Evolutionary conservation across 2,329 filamentous ascomycete species (phyloP).

Genomic region (Fusarium sp.): DNA sequence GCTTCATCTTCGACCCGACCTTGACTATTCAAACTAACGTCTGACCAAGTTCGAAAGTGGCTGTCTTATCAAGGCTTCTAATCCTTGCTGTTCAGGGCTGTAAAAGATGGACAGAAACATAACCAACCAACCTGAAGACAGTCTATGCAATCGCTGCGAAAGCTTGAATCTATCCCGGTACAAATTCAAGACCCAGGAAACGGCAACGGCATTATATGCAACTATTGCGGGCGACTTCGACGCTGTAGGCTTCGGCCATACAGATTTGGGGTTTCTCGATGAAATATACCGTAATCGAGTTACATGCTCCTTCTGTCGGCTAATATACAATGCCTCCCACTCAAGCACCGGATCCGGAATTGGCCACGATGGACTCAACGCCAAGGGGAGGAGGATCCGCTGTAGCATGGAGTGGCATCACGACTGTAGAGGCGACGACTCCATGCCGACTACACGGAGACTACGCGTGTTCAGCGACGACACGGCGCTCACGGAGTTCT

Average conservation of each 20-base stretch:
- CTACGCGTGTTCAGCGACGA: not conserved
- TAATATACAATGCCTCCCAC: not conserved
- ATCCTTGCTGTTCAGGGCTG: not conserved
- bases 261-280: not conserved
- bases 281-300: not conserved
- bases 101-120: not conserved
- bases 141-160: not conserved
- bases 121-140: not conserved
- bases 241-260: not conserved
- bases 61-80: not conserved
- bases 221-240: not conserved
- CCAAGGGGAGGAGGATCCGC: not conserved
- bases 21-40: not conserved
- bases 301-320: not conserved
- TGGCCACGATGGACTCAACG: not conserved
- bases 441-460: not conserved
- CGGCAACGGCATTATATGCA: not conserved
- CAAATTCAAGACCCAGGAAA: not conserved
- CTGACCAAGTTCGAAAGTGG: fast-evolving
- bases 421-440: not conserved
- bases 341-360: not conserved
- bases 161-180: not conserved
- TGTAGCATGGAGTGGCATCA: not conserved
- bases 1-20: not conserved
- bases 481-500: not conserved